Evolutionary conservation across 2,329 filamentous ascomycete species (phyloP).

Genomic region (Fusarium sp.): DNA sequence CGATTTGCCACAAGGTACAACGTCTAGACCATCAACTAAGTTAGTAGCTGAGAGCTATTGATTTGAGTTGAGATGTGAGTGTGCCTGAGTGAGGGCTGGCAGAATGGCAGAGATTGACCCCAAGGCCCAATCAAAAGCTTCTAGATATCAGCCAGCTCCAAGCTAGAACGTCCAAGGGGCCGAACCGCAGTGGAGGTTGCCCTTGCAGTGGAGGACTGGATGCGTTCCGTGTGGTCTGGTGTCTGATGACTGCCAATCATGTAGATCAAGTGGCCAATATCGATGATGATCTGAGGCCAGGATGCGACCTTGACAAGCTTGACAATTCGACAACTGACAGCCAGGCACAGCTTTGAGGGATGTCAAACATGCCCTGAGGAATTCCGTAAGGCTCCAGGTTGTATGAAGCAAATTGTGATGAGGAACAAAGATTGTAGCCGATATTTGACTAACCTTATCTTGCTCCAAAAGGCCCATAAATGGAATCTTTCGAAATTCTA

Average conservation of each 20-base stretch:
- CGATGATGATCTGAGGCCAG: constrained; percentile 33
- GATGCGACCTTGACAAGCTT: constrained; percentile 29
- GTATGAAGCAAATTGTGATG: not conserved
- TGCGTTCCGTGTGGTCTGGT: constrained; percentile 30
- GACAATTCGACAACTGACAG: not conserved
- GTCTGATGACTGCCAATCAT: constrained; percentile 19
- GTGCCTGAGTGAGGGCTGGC: constrained; percentile 22
- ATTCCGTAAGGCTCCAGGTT: not conserved
- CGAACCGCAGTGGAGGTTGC: constrained; percentile 37
- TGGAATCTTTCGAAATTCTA: too few relatives aligned
- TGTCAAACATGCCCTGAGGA: not conserved
- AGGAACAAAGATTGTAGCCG: not conserved
- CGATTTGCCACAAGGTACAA: not conserved
- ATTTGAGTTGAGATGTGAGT: constrained; percentile 5
- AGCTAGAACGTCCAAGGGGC: constrained; percentile 29
- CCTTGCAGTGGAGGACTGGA: constrained; percentile 33
- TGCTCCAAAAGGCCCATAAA: not conserved
- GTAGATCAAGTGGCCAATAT: constrained; percentile 27
- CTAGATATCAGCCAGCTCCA: constrained; percentile 8
- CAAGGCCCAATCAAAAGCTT: constrained; percentile 19
- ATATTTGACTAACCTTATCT: not conserved
- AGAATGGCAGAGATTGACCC: constrained; percentile 2
- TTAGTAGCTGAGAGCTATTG: not conserved
- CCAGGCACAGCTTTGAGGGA: constrained; percentile 17
- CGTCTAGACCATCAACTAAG: not conserved